phyloP scores from a whole-genome alignment of 352 stramenopile genomes.

The Phytophthora capsici region DNA sequence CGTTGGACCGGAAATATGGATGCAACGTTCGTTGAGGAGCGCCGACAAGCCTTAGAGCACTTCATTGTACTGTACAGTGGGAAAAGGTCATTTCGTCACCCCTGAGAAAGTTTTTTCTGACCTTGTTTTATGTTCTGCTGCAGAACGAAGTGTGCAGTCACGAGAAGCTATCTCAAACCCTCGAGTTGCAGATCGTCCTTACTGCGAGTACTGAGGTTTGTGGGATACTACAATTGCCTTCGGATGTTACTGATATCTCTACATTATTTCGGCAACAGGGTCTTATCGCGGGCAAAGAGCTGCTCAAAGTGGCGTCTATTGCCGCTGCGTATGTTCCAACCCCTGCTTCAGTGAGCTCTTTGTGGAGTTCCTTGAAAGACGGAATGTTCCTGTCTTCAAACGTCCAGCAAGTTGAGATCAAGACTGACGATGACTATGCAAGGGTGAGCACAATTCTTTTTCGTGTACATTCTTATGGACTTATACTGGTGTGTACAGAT shows the following conservation, averaged over 20 bases:
- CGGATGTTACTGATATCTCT: neutral
- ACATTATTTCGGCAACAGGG: slow-evolving; percentile 43
- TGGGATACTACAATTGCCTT: neutral
- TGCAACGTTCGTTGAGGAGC: slow-evolving; percentile 89
- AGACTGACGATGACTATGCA: slow-evolving; percentile 87
- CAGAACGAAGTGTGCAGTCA: slow-evolving; percentile 90
- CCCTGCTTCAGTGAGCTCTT: slow-evolving; percentile 69
- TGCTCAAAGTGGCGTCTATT: slow-evolving; percentile 79
- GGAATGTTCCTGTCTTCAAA: slow-evolving; percentile 78
- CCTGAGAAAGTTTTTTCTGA: neutral
- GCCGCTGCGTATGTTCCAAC: slow-evolving; percentile 82
- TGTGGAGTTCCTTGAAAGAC: slow-evolving; percentile 88
- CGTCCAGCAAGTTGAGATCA: slow-evolving; percentile 87
- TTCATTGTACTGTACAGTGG: slow-evolving; percentile 77
- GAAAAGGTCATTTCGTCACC: neutral
- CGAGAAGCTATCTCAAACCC: slow-evolving; percentile 80
- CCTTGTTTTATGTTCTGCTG: neutral
- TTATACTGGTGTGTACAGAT: slow-evolving; percentile 48
- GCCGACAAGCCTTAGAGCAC: slow-evolving; percentile 85
- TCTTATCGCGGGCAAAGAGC: slow-evolving; percentile 81
- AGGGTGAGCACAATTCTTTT: slow-evolving; percentile 44
- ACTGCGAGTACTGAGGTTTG: slow-evolving; percentile 81
- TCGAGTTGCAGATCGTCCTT: slow-evolving; percentile 86
- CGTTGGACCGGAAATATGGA: slow-evolving; percentile 91
- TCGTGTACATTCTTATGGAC: neutral